A percentile compares a stretch with the other conserved stretches of the same genome.
These are phyloP conservation scores for Globisporangium paroecandrum DNA, from an alignment of 352 stramenopile genomes.

Conservation along the genomic window DNA sequence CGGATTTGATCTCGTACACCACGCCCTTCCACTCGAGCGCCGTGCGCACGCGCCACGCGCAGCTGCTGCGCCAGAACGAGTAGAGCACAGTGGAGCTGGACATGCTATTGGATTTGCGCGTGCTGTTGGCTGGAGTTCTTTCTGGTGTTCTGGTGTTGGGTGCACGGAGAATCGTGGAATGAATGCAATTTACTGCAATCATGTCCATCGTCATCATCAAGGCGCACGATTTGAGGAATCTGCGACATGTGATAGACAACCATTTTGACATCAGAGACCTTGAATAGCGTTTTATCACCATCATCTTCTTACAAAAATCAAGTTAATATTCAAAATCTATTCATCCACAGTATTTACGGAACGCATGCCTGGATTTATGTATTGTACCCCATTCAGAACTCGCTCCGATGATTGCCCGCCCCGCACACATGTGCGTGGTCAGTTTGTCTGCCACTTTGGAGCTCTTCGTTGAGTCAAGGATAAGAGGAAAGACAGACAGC, in stretches of 20 bases:
- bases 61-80: slow-evolving; percentile 87
- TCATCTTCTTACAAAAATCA: background rate
- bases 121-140: background rate
- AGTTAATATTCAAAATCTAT: background rate
- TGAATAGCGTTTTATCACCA: background rate
- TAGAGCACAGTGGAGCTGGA: slow-evolving; percentile 52
- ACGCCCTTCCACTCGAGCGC: slow-evolving; percentile 86
- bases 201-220: background rate
- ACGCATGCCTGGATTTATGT: background rate
- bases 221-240: background rate
- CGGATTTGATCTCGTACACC: slow-evolving; percentile 67
- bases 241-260: background rate
- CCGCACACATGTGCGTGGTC: background rate
- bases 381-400: background rate
- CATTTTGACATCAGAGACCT: background rate
- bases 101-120: background rate
- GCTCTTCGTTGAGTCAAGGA: background rate
- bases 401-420: background rate
- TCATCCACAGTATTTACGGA: background rate
- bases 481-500: background rate
- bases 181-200: background rate
- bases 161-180: background rate
- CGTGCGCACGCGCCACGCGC: slow-evolving; percentile 88
- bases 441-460: background rate
- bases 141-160: background rate